A percentile compares a stretch with the other conserved stretches of the same genome.
These are phyloP conservation scores for Neonectria punicea DNA, from an alignment of 2,329 filamentous ascomycete species.

Conservation along the genomic window DNA sequence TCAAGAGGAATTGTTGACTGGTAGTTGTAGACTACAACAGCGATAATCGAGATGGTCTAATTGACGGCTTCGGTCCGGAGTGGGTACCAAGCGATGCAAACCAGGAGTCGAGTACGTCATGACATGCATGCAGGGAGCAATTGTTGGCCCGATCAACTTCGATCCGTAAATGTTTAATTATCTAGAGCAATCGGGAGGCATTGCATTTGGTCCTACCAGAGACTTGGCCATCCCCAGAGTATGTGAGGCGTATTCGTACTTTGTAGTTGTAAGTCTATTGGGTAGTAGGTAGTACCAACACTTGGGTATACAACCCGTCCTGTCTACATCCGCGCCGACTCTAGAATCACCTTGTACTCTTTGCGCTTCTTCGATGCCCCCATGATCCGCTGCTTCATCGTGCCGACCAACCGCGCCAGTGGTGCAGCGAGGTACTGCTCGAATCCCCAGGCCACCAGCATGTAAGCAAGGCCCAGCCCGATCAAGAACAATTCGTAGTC, in stretches of 20 bases:
- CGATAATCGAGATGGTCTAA: neutral
- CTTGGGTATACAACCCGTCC: neutral
- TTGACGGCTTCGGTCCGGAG: neutral
- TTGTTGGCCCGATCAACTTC: neutral
- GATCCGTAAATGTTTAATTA: neutral
- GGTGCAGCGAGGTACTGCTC: constrained; percentile 78
- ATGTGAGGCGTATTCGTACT: neutral
- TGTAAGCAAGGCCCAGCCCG: constrained; percentile 73
- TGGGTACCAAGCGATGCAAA: constrained; percentile 5
- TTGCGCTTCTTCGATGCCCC: constrained; percentile 80
- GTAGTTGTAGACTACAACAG: neutral
- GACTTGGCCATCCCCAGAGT: neutral
- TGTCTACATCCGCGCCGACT: constrained; percentile 55
- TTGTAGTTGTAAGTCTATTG: neutral
- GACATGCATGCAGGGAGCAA: neutral
- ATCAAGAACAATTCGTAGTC: constrained; percentile 81
- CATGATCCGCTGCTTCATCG: constrained; percentile 66
- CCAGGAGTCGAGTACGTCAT: constrained; percentile 12
- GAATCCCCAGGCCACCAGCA: constrained; percentile 74
- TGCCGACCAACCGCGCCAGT: constrained; percentile 75
- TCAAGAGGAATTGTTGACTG: neutral
- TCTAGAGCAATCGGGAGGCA: neutral
- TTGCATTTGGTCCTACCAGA: neutral
- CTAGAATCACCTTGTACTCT: constrained; percentile 83
- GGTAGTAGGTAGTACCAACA: neutral